Evolutionary conservation across 371 early-diverging fungal genomes (phyloP), one percentile per base, ranked within the genome.

Genomic region (Conidiobolus incongruus): DNA sequence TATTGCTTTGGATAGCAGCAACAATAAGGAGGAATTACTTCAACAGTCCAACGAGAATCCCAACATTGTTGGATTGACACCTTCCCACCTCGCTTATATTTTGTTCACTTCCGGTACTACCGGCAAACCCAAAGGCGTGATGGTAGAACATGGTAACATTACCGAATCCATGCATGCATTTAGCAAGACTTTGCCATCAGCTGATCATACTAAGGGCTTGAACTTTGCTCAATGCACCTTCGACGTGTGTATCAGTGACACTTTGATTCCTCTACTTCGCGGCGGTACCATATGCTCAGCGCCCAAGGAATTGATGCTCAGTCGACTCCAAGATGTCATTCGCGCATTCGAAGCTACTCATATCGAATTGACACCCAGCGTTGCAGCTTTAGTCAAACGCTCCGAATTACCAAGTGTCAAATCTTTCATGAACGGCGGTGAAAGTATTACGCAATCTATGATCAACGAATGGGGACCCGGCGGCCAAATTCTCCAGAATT

Each of bases 41-140:
- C 7, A 19, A 7, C 10, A 8, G 17, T 36, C 16, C 2, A 1
- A 8, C 1, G 8, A 15, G 2, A 36, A 36, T 36, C 36, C 36
- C 2, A 10, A 19, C 10, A 12, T 36, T 2, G 8, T 10, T 10
- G 20, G 10, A 1, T 21, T 36, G 36, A 17, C 36, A 8, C 10
- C 36, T 19, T 21, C 19, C 7, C 17, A 36, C 20, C 19, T 36
- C 7, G 36, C 17, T 8, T 36, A 36, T 10, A 21, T 36, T 16
- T 19, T 36, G 8, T 36, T 19, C 26, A 92, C 98, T 22, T 87
- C 88, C 32, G 98, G 94, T 33, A 80, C 84, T 1, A 82, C 86
- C 5, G 96, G 95, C 29, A 66, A 60, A 42, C 81, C 90, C 32
- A 92, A 89, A 61, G 92, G 90, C 46, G 83, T 87, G 4, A 58